A percentile compares a stretch with the other conserved stretches of the same genome.
These are phyloP conservation scores for Lizonia empirigonia DNA, from an alignment of 2,329 filamentous ascomycete species.

Conservation along the genomic window DNA sequence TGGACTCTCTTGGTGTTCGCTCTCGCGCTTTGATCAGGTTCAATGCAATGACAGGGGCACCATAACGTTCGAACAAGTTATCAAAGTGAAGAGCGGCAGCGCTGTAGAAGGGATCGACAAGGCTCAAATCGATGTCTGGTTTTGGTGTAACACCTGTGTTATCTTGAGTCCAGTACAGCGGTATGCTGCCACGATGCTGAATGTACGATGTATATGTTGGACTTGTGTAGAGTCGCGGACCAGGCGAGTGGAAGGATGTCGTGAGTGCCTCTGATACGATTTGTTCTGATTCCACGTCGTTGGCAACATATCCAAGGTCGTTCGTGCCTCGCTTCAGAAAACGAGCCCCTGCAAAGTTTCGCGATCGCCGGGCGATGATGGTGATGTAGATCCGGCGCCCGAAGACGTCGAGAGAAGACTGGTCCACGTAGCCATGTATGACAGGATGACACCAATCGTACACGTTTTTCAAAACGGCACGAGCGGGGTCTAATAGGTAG, in stretches of 20 bases:
- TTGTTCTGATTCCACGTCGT: conserved; percentile 98
- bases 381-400: conserved; percentile 90
- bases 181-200: conserved; percentile 95
- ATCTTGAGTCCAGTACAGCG: conserved; percentile 96
- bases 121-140: conserved; percentile 90
- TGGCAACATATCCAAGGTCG: conserved; percentile 93
- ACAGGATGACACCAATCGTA: conserved; percentile 97
- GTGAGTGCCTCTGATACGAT: conserved; percentile 94
- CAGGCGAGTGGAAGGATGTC: conserved; percentile 93
- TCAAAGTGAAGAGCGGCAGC: conserved; percentile 95
- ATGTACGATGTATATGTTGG: conserved; percentile 95
- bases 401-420: conserved; percentile 76
- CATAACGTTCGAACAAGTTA: conserved; percentile 90
- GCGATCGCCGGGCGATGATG: conserved; percentile 87
- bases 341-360: conserved; percentile 90
- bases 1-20: conserved; percentile 86
- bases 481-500: conserved; percentile 80
- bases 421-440: conserved; percentile 95
- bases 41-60: conserved; percentile 86
- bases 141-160: conserved; percentile 94
- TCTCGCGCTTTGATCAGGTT: conserved; percentile 89
- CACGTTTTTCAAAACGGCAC: conserved; percentile 72
- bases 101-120: conserved; percentile 95
- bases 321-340: conserved; percentile 96
- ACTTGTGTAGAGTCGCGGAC: conserved; percentile 81